Conservation (phyloP, 78 protist species). For the Tieghemostelium lacteum region DNA sequence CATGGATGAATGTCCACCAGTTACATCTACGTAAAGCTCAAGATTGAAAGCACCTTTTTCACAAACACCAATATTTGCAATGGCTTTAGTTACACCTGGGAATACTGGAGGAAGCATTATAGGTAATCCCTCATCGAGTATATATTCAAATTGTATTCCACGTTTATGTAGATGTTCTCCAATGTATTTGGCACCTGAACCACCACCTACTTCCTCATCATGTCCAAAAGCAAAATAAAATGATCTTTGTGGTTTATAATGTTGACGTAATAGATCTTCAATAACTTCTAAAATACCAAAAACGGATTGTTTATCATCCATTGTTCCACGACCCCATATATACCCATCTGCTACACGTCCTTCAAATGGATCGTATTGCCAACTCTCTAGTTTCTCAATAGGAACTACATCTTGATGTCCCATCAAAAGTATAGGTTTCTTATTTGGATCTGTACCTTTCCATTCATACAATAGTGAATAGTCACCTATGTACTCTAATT, state of each 20-base stretch:
- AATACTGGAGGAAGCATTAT: conserved; percentile 35
- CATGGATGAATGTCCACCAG: conserved; percentile 70
- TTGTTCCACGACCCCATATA: conserved; percentile 67
- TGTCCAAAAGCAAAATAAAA: conserved; percentile 71
- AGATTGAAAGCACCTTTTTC: conserved; percentile 57
- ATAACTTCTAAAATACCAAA: conserved; percentile 37
- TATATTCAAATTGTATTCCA: conserved; percentile 20
- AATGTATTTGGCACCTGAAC: conserved; percentile 22
- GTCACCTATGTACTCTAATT: not conserved
- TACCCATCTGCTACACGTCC: conserved; percentile 23
- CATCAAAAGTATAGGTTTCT: conserved; percentile 30
- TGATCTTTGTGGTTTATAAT: conserved; percentile 38
- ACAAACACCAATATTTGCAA: conserved; percentile 43
- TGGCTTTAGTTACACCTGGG: conserved; percentile 39
- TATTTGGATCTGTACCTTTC: conserved; percentile 36
- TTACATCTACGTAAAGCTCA: not conserved
- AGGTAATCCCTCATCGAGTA: conserved; percentile 65
- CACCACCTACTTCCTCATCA: conserved; percentile 72
- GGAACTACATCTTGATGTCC: conserved; percentile 71
- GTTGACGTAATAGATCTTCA: conserved; percentile 43
- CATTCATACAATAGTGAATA: conserved; percentile 35
- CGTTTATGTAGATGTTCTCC: not conserved
- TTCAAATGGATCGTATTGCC: conserved; percentile 56
- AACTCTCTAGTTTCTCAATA: conserved; percentile 9
- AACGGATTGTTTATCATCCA: conserved; percentile 48